Base-by-base conservation (phyloP, 73 alveolate genomes). In the Paraurostyla sp. region DNA sequence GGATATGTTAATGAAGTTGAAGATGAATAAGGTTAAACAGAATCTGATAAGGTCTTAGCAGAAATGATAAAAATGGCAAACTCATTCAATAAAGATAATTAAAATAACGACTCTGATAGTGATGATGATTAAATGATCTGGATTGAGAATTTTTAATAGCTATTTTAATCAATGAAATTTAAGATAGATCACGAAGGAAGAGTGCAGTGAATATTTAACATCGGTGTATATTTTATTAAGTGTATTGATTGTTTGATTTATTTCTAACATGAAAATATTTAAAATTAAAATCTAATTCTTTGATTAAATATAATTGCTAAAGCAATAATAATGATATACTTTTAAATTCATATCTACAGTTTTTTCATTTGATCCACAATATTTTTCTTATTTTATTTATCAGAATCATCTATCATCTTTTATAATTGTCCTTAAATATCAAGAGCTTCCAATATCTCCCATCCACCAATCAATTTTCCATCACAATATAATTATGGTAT, bases 381-480 rank as follows among this genome's bases (percentile, higher is more conserved):
- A 6, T 62, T 35, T 11, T 62, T 35, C 52, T 11, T 62, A 22
- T 22, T 62, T 62, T 11, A 22, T 7, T 22, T 13, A 22, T 35
- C 85, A 16, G 78, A 50, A 13, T 45, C 51, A 4, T 49, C 80
- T 13, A 76, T 48, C 6, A 80, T 33, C 45, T 30, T 13, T 27
- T 45, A n/a, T 33, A 81, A n/a, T 40, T 81, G 52, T 1, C 71
- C 83, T 22, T 68, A 15, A 25, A 16, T 36, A 7, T 63, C 63
- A 16, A 83, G 51, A 20, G n/a, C 42, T 35, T 83, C 71, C 1
- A 83, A 15, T 2, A 83, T 62, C 15, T 83, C 92, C 9, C n/a
- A 9, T 6, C 92, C 92, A 0, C 94, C 94, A 33, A 89, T 50
- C 20, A 89, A 56, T 38, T 80, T 80, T 16, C 63, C 60, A 65